Conservation (phyloP, 2,329 filamentous ascomycete genomes). For the Scolecobasidium constrictum region DNA sequence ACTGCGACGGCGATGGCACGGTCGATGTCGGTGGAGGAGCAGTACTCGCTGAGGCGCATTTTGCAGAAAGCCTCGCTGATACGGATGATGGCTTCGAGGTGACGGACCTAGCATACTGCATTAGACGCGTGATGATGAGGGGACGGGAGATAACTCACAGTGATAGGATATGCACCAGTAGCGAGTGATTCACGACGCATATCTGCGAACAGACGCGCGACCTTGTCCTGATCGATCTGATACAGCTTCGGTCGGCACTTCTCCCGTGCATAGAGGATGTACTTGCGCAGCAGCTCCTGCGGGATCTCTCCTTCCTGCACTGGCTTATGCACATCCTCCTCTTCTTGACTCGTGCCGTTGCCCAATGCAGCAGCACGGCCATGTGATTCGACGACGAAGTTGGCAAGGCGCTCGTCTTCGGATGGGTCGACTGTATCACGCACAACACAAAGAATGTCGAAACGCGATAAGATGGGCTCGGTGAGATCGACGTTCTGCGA, state of each 20-base stretch:
- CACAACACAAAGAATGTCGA: slow-evolving; percentile 93
- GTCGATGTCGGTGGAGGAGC: slow-evolving; percentile 81
- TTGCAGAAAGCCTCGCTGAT: slow-evolving; percentile 91
- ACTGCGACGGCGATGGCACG: slow-evolving; percentile 94
- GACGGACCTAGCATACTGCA: slow-evolving; percentile 64
- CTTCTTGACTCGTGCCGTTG: slow-evolving; percentile 44
- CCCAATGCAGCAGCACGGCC: slow-evolving; percentile 71
- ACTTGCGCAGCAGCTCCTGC: slow-evolving; percentile 86
- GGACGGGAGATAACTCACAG: slow-evolving; percentile 51
- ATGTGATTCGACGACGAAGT: slow-evolving; percentile 91
- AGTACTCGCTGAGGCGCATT: slow-evolving; percentile 97
- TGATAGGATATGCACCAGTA: slow-evolving; percentile 95
- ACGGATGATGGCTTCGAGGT: slow-evolving; percentile 94
- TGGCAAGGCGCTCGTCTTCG: slow-evolving; percentile 86
- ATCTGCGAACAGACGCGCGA: slow-evolving; percentile 86
- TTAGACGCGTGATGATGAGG: background rate
- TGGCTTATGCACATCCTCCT: slow-evolving; percentile 38
- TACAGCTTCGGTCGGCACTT: slow-evolving; percentile 86
- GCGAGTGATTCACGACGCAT: slow-evolving; percentile 89
- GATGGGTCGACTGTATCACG: slow-evolving; percentile 86
- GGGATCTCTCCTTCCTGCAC: slow-evolving; percentile 63
- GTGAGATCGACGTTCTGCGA: slow-evolving; percentile 94
- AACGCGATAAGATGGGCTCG: slow-evolving; percentile 94
- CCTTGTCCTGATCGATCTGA: slow-evolving; percentile 96
- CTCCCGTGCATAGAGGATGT: slow-evolving; percentile 90